Percentiles rank a stretch among this genome's conserved stretches.
Conservation (phyloP, 257 asterid genomes). For the Orobanche coerulescens region DNA sequence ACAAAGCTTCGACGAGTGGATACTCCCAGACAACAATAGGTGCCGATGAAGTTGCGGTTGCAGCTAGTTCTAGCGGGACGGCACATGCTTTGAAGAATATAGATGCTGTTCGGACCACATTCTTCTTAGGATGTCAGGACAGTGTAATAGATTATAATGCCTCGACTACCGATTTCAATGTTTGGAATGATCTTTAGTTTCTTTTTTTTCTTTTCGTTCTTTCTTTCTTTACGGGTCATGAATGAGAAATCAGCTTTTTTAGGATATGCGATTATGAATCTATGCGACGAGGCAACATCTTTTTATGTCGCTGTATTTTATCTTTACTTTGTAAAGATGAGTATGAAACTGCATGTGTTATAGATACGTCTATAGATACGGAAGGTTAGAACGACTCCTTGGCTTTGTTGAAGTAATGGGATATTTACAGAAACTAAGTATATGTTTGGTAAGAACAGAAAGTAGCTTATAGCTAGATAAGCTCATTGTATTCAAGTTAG, state of each 20-base stretch:
- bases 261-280: constrained; percentile 8
- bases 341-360: background rate
- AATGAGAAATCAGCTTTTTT: constrained; percentile 1
- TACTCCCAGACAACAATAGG: constrained; percentile 60
- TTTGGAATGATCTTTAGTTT: constrained; percentile 70
- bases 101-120: constrained; percentile 45
- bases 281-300: constrained; percentile 21
- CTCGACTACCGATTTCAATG: constrained; percentile 58
- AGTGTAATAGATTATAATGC: constrained; percentile 34
- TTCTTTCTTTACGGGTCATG: background rate
- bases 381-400: background rate
- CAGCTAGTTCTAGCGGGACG: constrained; percentile 60
- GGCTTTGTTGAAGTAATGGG: background rate
- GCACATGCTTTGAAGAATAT: constrained; percentile 82
- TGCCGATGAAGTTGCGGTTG: constrained; percentile 76
- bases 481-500: no score
- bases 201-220: constrained; percentile 4
- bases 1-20: constrained; percentile 38
- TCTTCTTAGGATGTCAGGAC: constrained; percentile 87
- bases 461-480: no score
- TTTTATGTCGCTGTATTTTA: constrained; percentile 20
- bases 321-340: background rate
- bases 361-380: background rate
- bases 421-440: no score
- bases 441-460: no score